Evolutionary conservation across 139 green algal species (phyloP), one percentile per base, ranked within the genome.

Genomic region (Yamagishiella unicocca): DNA sequence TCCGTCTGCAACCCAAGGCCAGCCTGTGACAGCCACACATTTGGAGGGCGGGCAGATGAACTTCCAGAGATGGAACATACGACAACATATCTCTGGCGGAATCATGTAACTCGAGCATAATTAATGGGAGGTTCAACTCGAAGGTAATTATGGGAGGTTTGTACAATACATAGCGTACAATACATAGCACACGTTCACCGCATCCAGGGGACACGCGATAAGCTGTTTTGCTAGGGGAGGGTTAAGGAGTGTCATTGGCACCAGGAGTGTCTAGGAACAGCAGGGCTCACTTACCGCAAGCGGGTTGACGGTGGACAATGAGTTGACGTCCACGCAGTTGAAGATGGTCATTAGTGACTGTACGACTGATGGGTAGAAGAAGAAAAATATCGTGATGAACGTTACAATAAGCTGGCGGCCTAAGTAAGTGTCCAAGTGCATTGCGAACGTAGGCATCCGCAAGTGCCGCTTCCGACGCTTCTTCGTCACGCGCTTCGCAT

Each of bases 271-370:
- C n/a, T n/a, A n/a, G n/a, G n/a, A n/a, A n/a, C n/a, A n/a, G n/a
- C n/a, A n/a, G n/a, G n/a, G n/a, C n/a, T n/a, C n/a, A 72, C 76
- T 25, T 37, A 45, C 58, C 78, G 78, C 78, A 12, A 84, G 78
- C 27, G 38, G 55, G 25, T 55, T 78, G 29, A 42, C 27, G 12
- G 37, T 73, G n/a, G 31, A 14, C 14, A 31, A n/a, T 19, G 42
- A 8, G 33, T 87, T 74, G n/a, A 87, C 67, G 29, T 79, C 53
- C 35, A 38, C 10, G 46, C 82, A 87, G 2, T 53, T 61, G 67
- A 87, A 87, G n/a, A 87, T 81, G 67, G 67, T 61, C 67, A 87
- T 64, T 0, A 87, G 50, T 29, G 82, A 78, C 50, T 87, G 82
- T 2, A 87, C 82, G 17, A 81, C 82, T 2, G 55, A 45, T 10